Conservation (phyloP, 176 grass and related monocot species). For the Juncus effusus region DNA sequence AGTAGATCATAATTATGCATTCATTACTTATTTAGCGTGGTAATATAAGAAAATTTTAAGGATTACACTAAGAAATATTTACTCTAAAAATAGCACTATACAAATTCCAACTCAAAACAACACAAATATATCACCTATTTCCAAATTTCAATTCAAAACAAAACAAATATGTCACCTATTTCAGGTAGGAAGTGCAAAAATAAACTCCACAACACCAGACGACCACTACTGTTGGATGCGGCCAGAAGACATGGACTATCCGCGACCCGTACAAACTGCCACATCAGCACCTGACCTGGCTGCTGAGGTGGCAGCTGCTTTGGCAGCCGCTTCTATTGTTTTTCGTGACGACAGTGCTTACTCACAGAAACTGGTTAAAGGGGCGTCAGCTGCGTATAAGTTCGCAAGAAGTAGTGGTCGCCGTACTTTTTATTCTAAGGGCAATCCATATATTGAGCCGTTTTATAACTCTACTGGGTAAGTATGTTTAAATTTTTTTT, state of each 20-base stretch:
- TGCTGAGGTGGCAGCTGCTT: conserved; percentile 72
- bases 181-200: conserved; percentile 53
- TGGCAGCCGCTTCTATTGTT: conserved; percentile 82
- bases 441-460: conserved; percentile 40
- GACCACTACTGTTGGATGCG: conserved; percentile 94
- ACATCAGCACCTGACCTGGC: conserved; percentile 58
- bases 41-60: too few species aligned
- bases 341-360: conserved; percentile 77
- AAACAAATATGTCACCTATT: not conserved
- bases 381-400: conserved; percentile 64
- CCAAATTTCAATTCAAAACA: not conserved
- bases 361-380: conserved; percentile 67
- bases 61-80: too few species aligned
- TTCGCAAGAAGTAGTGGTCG: conserved; percentile 49
- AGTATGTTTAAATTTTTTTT: too few species aligned
- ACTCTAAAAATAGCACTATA: too few species aligned
- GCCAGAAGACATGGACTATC: conserved; percentile 93
- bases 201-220: conserved; percentile 43
- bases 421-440: conserved; percentile 52
- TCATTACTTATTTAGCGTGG: too few species aligned
- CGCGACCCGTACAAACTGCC: conserved; percentile 22
- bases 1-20: too few species aligned
- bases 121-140: not conserved
- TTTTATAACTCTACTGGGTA: conserved; percentile 77
- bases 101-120: too few species aligned